These are phyloP conservation scores for Protoeuglena noctilucae DNA, from an alignment of 139 green algal genomes.

Conservation along the genomic window DNA sequence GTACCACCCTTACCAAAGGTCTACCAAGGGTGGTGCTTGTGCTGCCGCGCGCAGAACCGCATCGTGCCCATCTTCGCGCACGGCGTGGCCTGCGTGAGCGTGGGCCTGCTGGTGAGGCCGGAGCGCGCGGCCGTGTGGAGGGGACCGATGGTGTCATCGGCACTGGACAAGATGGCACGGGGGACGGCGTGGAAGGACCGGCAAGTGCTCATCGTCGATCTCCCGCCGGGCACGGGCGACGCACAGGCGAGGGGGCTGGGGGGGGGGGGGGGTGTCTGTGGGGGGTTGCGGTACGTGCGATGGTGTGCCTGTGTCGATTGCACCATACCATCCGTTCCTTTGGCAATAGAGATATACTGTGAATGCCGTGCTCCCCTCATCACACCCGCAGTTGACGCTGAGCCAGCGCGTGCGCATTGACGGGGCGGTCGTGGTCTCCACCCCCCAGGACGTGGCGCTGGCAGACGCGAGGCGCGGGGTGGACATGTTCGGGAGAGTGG, in stretches of 20 bases:
- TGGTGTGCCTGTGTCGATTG: too few species aligned
- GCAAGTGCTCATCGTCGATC: conserved; percentile 83
- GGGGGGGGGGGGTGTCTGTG: too few species aligned
- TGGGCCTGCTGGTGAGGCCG: conserved; percentile 71
- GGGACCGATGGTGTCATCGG: conserved; percentile 78
- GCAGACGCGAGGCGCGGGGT: conserved; percentile 47
- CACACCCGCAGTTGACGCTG: conserved; percentile 65
- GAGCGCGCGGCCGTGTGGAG: conserved; percentile 63
- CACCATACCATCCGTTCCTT: too few species aligned
- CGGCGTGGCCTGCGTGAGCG: conserved; percentile 64
- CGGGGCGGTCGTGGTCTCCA: conserved; percentile 73
- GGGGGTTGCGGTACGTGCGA: too few species aligned
- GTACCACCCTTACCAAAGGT: neutral
- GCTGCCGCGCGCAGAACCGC: too few species aligned
- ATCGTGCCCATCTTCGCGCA: too few species aligned
- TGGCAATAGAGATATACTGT: too few species aligned
- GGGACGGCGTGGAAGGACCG: conserved; percentile 60
- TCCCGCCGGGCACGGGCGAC: conserved; percentile 70
- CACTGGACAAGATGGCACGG: conserved; percentile 64
- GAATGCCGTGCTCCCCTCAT: too few species aligned
- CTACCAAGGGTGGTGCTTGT: neutral
- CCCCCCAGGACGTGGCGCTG: conserved; percentile 63
- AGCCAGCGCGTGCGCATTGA: conserved; percentile 50
- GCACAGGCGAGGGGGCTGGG: too few species aligned
- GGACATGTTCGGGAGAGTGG: conserved; percentile 58